A percentile compares a stretch with the other conserved stretches of the same genome.
Evolutionary conservation across 768 basidiomycete species (phyloP).

Genomic region (Amanita pallidorosea): DNA sequence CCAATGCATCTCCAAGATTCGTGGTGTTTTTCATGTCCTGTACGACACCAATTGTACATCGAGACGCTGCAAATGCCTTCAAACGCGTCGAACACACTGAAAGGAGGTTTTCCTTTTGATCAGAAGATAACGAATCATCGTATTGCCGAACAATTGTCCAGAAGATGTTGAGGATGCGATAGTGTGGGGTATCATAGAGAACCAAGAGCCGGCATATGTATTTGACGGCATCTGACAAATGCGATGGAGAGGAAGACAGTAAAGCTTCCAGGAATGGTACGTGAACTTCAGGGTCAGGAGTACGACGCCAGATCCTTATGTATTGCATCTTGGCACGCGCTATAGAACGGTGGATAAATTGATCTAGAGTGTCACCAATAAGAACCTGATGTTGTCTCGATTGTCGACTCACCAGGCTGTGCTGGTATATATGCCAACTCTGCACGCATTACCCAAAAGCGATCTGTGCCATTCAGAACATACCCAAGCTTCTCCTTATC

Average conservation of each 20-base stretch:
- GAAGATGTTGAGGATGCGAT: slow-evolving; percentile 23
- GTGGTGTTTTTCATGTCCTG: slow-evolving; percentile 2
- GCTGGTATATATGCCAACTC: slow-evolving; percentile 20
- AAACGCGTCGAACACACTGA: neutral
- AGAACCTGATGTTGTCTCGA: neutral
- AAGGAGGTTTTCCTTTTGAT: neutral
- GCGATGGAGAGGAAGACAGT: slow-evolving; percentile 16
- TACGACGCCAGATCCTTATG: slow-evolving; percentile 23
- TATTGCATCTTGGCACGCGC: slow-evolving; percentile 30
- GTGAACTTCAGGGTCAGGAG: slow-evolving; percentile 32
- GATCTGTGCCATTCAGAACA: slow-evolving; percentile 30
- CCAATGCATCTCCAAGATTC: slow-evolving; percentile 13
- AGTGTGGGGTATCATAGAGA: slow-evolving; percentile 19
- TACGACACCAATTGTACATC: neutral
- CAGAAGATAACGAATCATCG: neutral
- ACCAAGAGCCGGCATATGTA: slow-evolving; percentile 27
- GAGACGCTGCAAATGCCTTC: neutral
- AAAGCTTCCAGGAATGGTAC: slow-evolving; percentile 34
- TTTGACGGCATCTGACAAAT: slow-evolving; percentile 19
- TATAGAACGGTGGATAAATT: slow-evolving; percentile 12
- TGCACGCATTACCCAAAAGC: slow-evolving; percentile 54
- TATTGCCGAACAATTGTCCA: neutral
- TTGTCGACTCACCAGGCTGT: slow-evolving; percentile 11
- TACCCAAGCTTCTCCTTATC: slow-evolving; percentile 31
- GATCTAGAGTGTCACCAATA: slow-evolving; percentile 8